Conservation (phyloP, 257 asterid genomes). For the Asclepias syriaca region DNA sequence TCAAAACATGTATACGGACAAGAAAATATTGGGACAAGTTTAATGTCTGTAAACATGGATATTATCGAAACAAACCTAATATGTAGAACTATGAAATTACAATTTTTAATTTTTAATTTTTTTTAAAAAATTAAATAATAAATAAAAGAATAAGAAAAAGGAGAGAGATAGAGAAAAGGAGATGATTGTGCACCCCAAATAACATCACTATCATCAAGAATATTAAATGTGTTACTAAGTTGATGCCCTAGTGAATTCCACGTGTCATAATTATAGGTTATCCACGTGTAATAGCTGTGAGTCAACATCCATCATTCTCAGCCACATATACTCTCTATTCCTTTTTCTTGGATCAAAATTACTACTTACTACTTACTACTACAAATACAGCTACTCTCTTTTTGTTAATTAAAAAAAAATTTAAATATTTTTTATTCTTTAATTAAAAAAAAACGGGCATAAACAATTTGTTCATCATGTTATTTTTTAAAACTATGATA, state of each 20-base stretch:
- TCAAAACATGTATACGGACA: neutral
- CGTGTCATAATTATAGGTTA: neutral
- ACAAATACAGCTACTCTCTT: too few species aligned
- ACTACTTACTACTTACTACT: too few species aligned
- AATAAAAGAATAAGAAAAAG: too few species aligned
- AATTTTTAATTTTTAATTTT: too few species aligned
- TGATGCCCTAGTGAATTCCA: constrained; percentile 16
- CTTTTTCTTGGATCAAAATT: neutral
- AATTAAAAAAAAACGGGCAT: too few species aligned
- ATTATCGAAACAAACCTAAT: neutral
- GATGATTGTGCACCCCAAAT: constrained; percentile 12
- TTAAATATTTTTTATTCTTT: too few species aligned
- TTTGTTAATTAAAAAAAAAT: too few species aligned
- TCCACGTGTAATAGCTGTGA: constrained; percentile 18
- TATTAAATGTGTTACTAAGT: constrained; percentile 6
- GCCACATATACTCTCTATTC: constrained; percentile 19
- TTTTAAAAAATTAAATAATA: too few species aligned
- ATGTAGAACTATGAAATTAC: too few species aligned
- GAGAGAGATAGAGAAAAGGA: neutral
- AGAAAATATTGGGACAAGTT: neutral
- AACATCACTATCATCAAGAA: constrained; percentile 9
- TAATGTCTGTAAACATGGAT: neutral
- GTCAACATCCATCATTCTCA: constrained; percentile 20
- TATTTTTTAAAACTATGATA: too few species aligned
- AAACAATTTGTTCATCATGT: too few species aligned